phyloP scores from a whole-genome alignment of 2,329 filamentous ascomycete genomes.

The Fusarium sp. region DNA sequence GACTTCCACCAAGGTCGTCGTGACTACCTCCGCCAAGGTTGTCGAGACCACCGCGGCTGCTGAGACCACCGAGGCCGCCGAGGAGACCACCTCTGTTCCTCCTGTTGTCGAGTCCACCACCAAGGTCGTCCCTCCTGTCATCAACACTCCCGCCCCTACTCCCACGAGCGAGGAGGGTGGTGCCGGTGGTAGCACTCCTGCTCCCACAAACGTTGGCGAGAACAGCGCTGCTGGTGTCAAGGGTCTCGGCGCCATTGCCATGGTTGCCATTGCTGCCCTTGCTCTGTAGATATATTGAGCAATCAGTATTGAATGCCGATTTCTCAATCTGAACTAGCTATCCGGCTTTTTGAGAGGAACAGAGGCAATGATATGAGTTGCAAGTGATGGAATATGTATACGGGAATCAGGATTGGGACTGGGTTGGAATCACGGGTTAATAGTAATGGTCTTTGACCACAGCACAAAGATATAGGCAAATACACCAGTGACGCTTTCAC shows the following conservation, averaged over 20 bases:
- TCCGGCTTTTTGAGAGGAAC: background rate
- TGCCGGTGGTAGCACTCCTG: constrained; percentile 21
- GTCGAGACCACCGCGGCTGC: constrained; percentile 13
- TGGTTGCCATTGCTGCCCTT: constrained; percentile 53
- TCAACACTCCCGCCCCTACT: constrained; percentile 31
- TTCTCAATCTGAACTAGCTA: background rate
- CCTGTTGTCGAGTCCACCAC: constrained; percentile 32
- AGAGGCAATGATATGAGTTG: constrained; percentile 31
- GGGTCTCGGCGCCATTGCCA: constrained; percentile 54
- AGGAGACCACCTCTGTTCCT: constrained; percentile 26
- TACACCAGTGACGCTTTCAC: constrained; percentile 34
- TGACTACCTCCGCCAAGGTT: constrained; percentile 15
- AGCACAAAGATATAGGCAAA: constrained; percentile 21
- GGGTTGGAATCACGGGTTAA: constrained; percentile 33
- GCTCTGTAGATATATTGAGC: constrained; percentile 54
- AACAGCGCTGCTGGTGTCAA: constrained; percentile 53
- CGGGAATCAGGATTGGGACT: constrained; percentile 21
- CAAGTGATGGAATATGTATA: constrained; percentile 26
- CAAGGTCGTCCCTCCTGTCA: constrained; percentile 25
- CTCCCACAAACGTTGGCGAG: constrained; percentile 42
- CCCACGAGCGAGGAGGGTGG: constrained; percentile 17
- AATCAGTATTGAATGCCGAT: constrained; percentile 15
- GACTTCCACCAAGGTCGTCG: constrained; percentile 20
- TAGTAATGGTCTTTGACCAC: constrained; percentile 42
- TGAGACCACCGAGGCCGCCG: constrained; percentile 20